phyloP scores from a whole-genome alignment of 179 eudicot species.

The Nepenthes alata region DNA sequence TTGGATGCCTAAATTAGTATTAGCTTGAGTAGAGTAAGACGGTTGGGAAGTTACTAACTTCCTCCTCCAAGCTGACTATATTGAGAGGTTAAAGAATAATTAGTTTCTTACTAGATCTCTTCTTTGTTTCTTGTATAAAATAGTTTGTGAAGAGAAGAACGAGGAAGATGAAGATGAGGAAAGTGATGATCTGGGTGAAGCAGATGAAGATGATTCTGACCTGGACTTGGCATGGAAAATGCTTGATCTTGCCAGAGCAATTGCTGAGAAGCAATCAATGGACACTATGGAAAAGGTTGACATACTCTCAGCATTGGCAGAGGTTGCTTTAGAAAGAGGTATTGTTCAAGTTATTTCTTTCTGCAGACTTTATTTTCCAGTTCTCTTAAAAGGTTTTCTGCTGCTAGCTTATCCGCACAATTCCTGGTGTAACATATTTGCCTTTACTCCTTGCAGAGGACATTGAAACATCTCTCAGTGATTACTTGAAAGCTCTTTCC shows the following conservation, averaged over 20 bases:
- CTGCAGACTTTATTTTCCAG: not conserved
- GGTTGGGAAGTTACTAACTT: no score
- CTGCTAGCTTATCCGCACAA: not conserved
- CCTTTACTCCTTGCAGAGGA: conserved; percentile 52
- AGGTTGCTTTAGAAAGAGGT: conserved; percentile 96
- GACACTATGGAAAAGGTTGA: conserved; percentile 83
- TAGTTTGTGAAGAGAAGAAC: conserved; percentile 30
- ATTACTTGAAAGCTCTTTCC: conserved; percentile 65
- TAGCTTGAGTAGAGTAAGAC: no score
- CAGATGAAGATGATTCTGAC: conserved; percentile 92
- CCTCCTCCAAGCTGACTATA: not conserved
- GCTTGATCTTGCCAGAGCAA: conserved; percentile 95
- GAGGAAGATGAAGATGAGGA: conserved; percentile 57
- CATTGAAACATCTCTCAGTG: conserved; percentile 73
- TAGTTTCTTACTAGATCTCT: not conserved
- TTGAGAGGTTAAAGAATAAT: no score
- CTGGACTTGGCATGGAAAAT: conserved; percentile 94
- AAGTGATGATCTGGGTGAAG: conserved; percentile 53
- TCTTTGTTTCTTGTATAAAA: conserved; percentile 8
- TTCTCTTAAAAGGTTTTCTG: not conserved
- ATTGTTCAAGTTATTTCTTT: not conserved
- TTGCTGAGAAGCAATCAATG: conserved; percentile 59
- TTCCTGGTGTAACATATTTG: not conserved
- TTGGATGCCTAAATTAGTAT: no score
- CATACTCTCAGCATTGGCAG: conserved; percentile 81